Conservation (phyloP, 257 asterid species). For the Plantago major region DNA sequence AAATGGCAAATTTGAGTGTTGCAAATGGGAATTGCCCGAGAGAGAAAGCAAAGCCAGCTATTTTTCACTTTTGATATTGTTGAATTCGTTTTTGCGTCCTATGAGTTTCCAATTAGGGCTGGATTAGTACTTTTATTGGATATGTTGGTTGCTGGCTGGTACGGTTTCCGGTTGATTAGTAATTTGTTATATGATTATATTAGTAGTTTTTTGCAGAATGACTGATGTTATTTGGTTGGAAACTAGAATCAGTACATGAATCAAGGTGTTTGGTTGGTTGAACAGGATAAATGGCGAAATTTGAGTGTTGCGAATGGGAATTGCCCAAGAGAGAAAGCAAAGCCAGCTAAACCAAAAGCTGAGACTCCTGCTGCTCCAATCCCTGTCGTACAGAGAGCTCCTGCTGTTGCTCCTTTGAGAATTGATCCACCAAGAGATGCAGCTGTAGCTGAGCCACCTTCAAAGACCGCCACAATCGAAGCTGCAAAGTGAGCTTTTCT, state of each 20-base stretch:
- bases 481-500: constrained; percentile 54
- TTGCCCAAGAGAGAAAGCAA: constrained; percentile 59
- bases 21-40: constrained; percentile 61
- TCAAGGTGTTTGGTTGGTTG: constrained; percentile 7
- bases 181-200: too few species aligned
- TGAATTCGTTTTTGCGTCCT: neutral
- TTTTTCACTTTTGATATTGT: neutral
- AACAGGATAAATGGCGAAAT: constrained; percentile 92
- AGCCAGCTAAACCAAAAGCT: constrained; percentile 45
- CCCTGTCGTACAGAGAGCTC: constrained; percentile 27
- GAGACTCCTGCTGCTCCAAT: constrained; percentile 41
- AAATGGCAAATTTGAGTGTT: constrained; percentile 83
- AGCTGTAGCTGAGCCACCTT: constrained; percentile 33
- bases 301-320: constrained; percentile 69
- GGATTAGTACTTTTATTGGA: neutral
- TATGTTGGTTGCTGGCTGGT: neutral
- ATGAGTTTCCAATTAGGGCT: neutral
- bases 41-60: constrained; percentile 48
- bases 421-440: constrained; percentile 41
- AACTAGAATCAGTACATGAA: neutral
- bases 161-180: too few species aligned
- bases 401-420: constrained; percentile 37
- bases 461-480: constrained; percentile 45
- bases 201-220: neutral
- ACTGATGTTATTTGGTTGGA: neutral